These are phyloP conservation scores for Fomitopsis pinicola DNA, from an alignment of 1,284 basidiomycete species.

Conservation along the genomic window DNA sequence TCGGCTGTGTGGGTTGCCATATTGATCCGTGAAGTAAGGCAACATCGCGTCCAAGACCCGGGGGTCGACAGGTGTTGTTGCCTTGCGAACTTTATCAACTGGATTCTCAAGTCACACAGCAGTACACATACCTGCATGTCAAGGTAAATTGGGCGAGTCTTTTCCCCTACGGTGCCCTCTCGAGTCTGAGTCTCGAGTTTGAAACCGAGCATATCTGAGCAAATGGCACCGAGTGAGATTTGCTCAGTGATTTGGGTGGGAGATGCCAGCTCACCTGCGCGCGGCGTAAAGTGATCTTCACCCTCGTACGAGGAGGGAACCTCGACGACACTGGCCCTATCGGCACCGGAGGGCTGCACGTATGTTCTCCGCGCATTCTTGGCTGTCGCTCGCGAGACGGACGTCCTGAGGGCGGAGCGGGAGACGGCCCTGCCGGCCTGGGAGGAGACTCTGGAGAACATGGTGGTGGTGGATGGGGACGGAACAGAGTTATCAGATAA, in stretches of 20 bases:
- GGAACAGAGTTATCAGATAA: constrained; percentile 29
- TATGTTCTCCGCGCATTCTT: constrained; percentile 39
- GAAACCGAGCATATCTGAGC: constrained; percentile 86
- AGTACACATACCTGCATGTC: constrained; percentile 76
- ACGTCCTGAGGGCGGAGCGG: constrained; percentile 21
- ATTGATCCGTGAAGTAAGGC: constrained; percentile 94
- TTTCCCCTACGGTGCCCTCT: constrained; percentile 58
- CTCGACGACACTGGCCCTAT: constrained; percentile 77
- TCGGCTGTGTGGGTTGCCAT: constrained; percentile 96
- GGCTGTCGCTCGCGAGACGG: constrained; percentile 11
- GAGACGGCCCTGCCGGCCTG: constrained; percentile 41
- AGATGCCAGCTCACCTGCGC: constrained; percentile 46
- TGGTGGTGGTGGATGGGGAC: constrained; percentile 32
- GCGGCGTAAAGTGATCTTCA: constrained; percentile 67
- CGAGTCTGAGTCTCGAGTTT: constrained; percentile 71
- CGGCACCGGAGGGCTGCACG: constrained; percentile 75
- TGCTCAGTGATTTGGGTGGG: not conserved
- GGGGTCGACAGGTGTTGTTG: constrained; percentile 97
- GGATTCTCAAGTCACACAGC: not conserved
- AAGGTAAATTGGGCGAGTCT: constrained; percentile 87
- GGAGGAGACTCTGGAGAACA: constrained; percentile 54
- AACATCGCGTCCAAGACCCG: constrained; percentile 97
- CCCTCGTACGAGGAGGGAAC: constrained; percentile 69
- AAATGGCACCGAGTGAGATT: not conserved
- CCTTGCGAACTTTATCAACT: constrained; percentile 42